phyloP scores from a whole-genome alignment of 345 rosid genomes.

The Heritiera fomes region DNA sequence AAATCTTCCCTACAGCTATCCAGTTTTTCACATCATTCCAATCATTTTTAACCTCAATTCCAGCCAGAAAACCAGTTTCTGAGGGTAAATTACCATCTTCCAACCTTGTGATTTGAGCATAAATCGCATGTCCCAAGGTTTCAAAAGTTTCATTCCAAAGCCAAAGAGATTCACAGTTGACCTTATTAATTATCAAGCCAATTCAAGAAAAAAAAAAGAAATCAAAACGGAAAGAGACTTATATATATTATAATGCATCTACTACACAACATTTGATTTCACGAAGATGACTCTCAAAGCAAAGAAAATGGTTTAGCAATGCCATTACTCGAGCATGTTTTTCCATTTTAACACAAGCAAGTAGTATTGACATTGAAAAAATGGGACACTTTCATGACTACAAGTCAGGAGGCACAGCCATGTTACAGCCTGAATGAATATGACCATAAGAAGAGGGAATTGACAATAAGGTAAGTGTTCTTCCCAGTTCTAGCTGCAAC shows the following conservation, averaged over 20 bases:
- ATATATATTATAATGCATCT: not conserved
- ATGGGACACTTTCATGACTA: too few relatives aligned
- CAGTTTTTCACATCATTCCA: not conserved
- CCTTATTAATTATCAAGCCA: not conserved
- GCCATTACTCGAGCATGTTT: not conserved
- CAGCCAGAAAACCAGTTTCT: not conserved
- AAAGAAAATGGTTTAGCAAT: not conserved
- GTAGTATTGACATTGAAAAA: not conserved
- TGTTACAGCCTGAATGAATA: not conserved
- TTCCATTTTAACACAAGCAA: not conserved
- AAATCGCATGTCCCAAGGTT: not conserved
- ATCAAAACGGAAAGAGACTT: not conserved
- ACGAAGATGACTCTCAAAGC: not conserved
- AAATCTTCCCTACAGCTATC: not conserved
- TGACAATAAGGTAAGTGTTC: not conserved
- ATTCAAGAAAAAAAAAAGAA: not conserved
- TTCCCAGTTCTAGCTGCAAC: not conserved
- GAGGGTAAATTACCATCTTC: not conserved
- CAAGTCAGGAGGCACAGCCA: not conserved
- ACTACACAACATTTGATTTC: not conserved
- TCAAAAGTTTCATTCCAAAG: not conserved
- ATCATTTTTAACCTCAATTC: not conserved
- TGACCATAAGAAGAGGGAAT: not conserved
- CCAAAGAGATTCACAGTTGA: not conserved
- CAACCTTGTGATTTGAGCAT: not conserved